phyloP scores from a whole-genome alignment of 768 basidiomycete genomes.

The Vararia minispora region DNA sequence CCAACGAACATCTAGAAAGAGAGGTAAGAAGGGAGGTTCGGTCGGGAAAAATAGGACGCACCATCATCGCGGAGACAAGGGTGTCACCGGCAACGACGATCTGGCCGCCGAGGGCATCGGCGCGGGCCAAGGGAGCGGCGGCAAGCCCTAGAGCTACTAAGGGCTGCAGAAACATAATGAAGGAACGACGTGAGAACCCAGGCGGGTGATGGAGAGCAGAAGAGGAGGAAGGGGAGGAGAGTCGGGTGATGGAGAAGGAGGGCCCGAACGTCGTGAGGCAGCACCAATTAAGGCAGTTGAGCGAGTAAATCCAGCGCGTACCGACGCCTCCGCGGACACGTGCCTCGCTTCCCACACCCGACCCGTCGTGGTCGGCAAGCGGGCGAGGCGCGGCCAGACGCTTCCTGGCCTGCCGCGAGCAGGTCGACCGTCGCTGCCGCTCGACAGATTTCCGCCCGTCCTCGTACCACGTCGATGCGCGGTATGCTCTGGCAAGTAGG shows the following conservation, averaged over 20 bases:
- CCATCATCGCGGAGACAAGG: slow-evolving; percentile 44
- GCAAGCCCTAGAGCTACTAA: slow-evolving; percentile 37
- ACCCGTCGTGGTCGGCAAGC: no score
- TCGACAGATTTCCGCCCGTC: no score
- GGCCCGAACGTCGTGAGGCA: no score
- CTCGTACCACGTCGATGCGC: no score
- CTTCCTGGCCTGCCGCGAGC: no score
- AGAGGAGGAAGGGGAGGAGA: background rate
- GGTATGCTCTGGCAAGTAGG: no score
- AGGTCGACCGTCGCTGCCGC: no score
- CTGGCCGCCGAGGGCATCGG: slow-evolving; percentile 17
- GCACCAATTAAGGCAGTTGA: no score
- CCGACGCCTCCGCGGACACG: no score
- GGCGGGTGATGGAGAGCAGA: background rate
- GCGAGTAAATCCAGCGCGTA: no score
- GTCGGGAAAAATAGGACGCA: slow-evolving; percentile 16
- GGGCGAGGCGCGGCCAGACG: no score
- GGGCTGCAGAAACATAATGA: slow-evolving; percentile 22
- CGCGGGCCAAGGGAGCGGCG: slow-evolving; percentile 17
- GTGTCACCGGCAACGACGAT: slow-evolving; percentile 27
- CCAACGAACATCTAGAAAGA: slow-evolving; percentile 66
- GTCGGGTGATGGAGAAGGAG: background rate
- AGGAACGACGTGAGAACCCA: background rate
- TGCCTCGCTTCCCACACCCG: no score
- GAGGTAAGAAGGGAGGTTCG: slow-evolving; percentile 3